Conservation (phyloP, 202 grass and related monocot species). For the Carex arenaria region DNA sequence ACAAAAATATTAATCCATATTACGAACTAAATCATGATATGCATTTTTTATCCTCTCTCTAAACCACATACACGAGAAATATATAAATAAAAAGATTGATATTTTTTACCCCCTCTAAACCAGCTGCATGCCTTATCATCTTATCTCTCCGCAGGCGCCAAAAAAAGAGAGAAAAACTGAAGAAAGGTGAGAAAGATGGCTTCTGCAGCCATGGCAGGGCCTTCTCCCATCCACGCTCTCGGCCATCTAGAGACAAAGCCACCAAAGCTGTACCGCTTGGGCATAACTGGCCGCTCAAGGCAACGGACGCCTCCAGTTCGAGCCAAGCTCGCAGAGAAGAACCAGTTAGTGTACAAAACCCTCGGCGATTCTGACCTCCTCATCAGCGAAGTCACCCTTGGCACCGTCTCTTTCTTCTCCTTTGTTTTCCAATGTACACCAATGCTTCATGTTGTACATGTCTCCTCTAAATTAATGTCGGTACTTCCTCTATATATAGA, state of each 20-base stretch:
- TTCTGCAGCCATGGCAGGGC: background rate
- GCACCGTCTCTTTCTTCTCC: conserved; percentile 45
- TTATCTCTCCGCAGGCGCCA: background rate
- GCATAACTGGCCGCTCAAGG: background rate
- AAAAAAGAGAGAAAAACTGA: background rate
- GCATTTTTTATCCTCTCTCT: too few relatives aligned
- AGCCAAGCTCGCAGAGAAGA: conserved; percentile 21
- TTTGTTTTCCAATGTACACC: background rate
- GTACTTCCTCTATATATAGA: conserved; percentile 28
- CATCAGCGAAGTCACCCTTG: conserved; percentile 75
- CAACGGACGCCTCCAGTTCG: conserved; percentile 15
- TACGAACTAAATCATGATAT: too few relatives aligned
- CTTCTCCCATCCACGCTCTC: background rate
- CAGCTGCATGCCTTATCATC: background rate
- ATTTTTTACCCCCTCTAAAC: too few relatives aligned
- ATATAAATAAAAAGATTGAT: too few relatives aligned
- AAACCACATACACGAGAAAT: too few relatives aligned
- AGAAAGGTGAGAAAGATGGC: background rate
- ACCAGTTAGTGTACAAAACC: conserved; percentile 48
- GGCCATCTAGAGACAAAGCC: background rate
- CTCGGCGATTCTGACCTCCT: conserved; percentile 84
- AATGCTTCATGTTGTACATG: background rate
- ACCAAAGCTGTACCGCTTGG: background rate
- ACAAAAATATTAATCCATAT: too few relatives aligned
- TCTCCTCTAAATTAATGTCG: background rate